Base-by-base conservation (phyloP, 2,329 filamentous ascomycete species). In the Fusarium sp. region DNA sequence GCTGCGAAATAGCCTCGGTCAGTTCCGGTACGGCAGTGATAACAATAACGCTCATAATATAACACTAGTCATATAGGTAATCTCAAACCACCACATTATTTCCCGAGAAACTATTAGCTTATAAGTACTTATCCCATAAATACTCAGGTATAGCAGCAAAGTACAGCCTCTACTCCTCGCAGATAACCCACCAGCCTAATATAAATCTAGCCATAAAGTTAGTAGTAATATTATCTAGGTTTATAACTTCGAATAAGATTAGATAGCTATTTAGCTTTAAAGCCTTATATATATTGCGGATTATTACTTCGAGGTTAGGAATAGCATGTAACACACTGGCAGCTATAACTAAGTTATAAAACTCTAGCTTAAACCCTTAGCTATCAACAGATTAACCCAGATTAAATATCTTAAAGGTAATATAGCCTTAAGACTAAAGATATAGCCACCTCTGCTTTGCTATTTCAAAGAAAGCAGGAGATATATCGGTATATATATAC, bases 401-500 rank as follows among this genome's bases (percentile, higher is more conserved):
- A 13, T 78, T 65, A 0, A 80, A 60, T 19, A 74, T 73, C 56
- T 76, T 78, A 57, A 67, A 75, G 14, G 15, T 52, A n/a, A 77
- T 47, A 2, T 49, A 42, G 4, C 24, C 38, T 34, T 28, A 38
- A 1, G 17, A 24, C n/a, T 45, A 19, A 10, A 53, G 36, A 13
- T 44, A 19, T 31, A 46, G 46, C 58, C 28, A 71, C 24, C 56
- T 49, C 2, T 67, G 53, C 6, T 64, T 54, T 0, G 76, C 77
- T 2, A 57, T 47, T 15, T 72, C 72, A 33, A 82, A 80, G 66
- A 80, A 81, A 1, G 58, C 71, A 1, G 71, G 59, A 0, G 79
- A 82, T 7, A 83, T 77, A 43, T 84, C 82, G 0, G 81, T 82
- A 46, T 77, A 84, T 0, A 74, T 78, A 62, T 83, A 83, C 17